phyloP scores from a whole-genome alignment of 2,329 filamentous ascomycete genomes.

The Dichotomopilus funicola region DNA sequence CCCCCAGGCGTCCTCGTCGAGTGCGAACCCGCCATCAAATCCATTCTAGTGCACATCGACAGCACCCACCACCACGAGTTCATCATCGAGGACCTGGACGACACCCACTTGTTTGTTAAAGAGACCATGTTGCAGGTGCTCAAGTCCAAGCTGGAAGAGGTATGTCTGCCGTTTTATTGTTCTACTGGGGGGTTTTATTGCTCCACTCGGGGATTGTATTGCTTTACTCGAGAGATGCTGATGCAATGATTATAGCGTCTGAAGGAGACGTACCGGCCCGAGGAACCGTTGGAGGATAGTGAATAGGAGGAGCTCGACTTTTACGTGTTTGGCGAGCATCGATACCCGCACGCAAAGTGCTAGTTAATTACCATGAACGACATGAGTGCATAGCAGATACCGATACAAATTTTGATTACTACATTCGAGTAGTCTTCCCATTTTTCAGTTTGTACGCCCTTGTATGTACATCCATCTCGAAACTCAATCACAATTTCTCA shows the following conservation, averaged over 20 bases:
- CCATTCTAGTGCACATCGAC: conserved; percentile 74
- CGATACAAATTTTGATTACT: background rate
- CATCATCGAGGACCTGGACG: conserved; percentile 75
- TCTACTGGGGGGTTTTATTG: background rate
- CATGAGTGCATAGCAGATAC: background rate
- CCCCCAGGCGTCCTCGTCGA: conserved; percentile 63
- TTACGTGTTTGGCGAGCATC: background rate
- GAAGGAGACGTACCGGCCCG: conserved; percentile 30
- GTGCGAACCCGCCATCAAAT: conserved; percentile 82
- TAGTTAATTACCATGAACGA: background rate
- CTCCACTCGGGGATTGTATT: background rate
- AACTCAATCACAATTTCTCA: conserved; percentile 61
- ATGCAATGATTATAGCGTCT: conserved; percentile 21
- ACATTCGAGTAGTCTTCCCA: background rate
- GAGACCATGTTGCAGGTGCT: conserved; percentile 63
- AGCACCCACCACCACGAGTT: conserved; percentile 57
- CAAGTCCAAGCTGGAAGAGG: conserved; percentile 63
- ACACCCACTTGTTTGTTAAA: conserved; percentile 68
- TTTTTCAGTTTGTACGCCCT: background rate
- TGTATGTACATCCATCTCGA: background rate
- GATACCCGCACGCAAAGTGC: background rate
- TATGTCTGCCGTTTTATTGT: conserved; percentile 32
- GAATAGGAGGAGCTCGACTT: conserved; percentile 8
- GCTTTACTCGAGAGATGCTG: background rate
- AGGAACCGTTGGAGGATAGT: conserved; percentile 25